Conservation (phyloP, 352 stramenopile species). For the Globisporangium heterothallicum region DNA sequence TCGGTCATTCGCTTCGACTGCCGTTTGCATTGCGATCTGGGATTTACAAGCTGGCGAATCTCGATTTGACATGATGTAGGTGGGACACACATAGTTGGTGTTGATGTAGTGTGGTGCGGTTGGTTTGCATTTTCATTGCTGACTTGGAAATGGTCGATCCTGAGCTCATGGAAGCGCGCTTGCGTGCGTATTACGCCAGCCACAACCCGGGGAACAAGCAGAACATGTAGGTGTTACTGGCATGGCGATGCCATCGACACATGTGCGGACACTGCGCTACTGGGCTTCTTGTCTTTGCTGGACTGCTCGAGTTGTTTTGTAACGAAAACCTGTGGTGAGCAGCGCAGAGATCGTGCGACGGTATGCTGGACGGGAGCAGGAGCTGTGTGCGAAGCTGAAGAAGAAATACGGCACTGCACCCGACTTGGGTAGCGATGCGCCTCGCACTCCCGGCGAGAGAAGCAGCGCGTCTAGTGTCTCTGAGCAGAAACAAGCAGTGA, state of each 20-base stretch:
- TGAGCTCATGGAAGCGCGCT: slow-evolving; percentile 33
- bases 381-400: slow-evolving; percentile 59
- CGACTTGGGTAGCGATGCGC: slow-evolving; percentile 15
- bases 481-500: not conserved
- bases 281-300: too few species aligned
- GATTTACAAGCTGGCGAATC: too few species aligned
- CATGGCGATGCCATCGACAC: too few species aligned
- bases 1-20: not conserved
- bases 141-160: slow-evolving; percentile 21
- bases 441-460: not conserved
- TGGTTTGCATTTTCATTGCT: too few species aligned
- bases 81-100: too few species aligned
- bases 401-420: slow-evolving; percentile 75
- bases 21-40: not conserved
- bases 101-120: too few species aligned
- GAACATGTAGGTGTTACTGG: slow-evolving; percentile 56
- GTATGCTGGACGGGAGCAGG: slow-evolving; percentile 53
- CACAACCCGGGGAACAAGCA: slow-evolving; percentile 72
- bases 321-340: not conserved
- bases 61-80: too few species aligned
- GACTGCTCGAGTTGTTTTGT: not conserved
- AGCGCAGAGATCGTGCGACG: slow-evolving; percentile 71
- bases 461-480: not conserved
- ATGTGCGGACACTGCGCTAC: too few species aligned
- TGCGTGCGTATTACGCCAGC: slow-evolving; percentile 68